These are phyloP conservation scores for Ophiocordyceps sinensis DNA, from an alignment of 2,329 filamentous ascomycete species.

Conservation along the genomic window DNA sequence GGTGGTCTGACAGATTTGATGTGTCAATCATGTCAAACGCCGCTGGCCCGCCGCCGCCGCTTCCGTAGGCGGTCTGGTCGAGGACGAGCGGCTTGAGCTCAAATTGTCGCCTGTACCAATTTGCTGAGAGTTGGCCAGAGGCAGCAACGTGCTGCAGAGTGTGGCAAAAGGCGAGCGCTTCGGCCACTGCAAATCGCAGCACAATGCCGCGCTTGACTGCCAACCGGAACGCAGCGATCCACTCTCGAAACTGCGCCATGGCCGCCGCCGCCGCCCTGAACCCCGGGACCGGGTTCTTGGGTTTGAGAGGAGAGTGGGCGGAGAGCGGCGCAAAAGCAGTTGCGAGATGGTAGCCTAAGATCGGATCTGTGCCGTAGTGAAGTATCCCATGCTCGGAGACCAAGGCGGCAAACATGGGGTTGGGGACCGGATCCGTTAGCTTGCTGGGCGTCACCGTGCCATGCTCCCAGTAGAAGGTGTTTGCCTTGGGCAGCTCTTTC, in stretches of 20 bases:
- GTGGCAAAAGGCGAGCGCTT: slow-evolving; percentile 37
- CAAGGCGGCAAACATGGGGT: slow-evolving; percentile 29
- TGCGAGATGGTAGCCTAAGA: slow-evolving; percentile 43
- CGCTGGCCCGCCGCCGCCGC: slow-evolving; percentile 17
- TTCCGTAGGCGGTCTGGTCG: slow-evolving; percentile 25
- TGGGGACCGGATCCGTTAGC: slow-evolving; percentile 13
- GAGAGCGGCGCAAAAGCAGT: slow-evolving; percentile 25
- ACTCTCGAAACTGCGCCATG: slow-evolving; percentile 29
- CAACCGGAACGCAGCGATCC: slow-evolving; percentile 25
- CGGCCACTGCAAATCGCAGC: slow-evolving; percentile 31
- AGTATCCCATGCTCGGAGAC: slow-evolving; percentile 21
- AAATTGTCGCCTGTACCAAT: slow-evolving; percentile 27
- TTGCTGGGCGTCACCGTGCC: slow-evolving; percentile 14
- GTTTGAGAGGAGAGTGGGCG: slow-evolving; percentile 22
- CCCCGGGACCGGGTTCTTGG: slow-evolving; percentile 4
- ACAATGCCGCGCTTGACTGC: slow-evolving; percentile 13
- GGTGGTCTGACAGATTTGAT: slow-evolving; percentile 25
- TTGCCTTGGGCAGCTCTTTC: slow-evolving; percentile 9
- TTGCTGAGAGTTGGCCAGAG: slow-evolving; percentile 16
- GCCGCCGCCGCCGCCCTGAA: slow-evolving; percentile 19
- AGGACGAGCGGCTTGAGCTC: slow-evolving; percentile 25
- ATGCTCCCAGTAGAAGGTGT: slow-evolving; percentile 19
- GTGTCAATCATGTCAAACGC: slow-evolving; percentile 44
- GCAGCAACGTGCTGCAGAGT: slow-evolving; percentile 28
- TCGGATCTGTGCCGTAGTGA: slow-evolving; percentile 34